These are phyloP conservation scores for Tagetes erecta DNA, from an alignment of 129 eudicot genomes.

Conservation along the genomic window DNA sequence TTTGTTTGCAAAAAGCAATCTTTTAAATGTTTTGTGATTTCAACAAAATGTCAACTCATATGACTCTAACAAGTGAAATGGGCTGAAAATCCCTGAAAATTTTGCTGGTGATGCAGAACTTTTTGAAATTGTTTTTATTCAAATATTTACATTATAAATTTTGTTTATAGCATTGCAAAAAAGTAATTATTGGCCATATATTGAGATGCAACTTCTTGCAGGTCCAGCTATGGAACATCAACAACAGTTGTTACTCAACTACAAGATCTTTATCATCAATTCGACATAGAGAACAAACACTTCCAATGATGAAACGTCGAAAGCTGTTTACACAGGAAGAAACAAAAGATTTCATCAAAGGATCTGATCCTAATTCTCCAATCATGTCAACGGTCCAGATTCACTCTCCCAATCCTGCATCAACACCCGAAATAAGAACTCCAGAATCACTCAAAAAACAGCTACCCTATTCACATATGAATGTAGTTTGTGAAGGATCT, in stretches of 20 bases:
- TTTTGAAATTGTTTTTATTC: not conserved
- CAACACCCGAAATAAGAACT: constrained; percentile 56
- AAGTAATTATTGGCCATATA: not conserved
- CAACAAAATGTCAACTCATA: not conserved
- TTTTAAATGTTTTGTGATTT: not conserved
- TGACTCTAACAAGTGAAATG: not conserved
- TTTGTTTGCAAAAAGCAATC: not conserved
- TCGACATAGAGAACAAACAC: constrained; percentile 55
- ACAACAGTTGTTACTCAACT: constrained; percentile 60
- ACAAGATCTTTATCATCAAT: constrained; percentile 63
- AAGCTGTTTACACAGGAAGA: constrained; percentile 46
- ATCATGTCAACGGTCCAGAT: constrained; percentile 19
- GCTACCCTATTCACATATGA: constrained; percentile 21
- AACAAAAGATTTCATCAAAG: constrained; percentile 11
- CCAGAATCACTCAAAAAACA: constrained; percentile 47
- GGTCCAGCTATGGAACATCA: constrained; percentile 84
- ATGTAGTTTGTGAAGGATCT: constrained; percentile 46
- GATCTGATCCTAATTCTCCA: constrained; percentile 18
- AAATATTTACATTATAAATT: not conserved
- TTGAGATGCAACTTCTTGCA: constrained; percentile 19
- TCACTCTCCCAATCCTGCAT: constrained; percentile 19
- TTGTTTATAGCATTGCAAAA: not conserved
- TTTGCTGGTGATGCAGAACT: not conserved
- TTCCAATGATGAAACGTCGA: constrained; percentile 48
- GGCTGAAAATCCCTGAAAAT: not conserved